These are phyloP conservation scores for Breynia disticha DNA, from an alignment of 441 rosid genomes.

Conservation along the genomic window DNA sequence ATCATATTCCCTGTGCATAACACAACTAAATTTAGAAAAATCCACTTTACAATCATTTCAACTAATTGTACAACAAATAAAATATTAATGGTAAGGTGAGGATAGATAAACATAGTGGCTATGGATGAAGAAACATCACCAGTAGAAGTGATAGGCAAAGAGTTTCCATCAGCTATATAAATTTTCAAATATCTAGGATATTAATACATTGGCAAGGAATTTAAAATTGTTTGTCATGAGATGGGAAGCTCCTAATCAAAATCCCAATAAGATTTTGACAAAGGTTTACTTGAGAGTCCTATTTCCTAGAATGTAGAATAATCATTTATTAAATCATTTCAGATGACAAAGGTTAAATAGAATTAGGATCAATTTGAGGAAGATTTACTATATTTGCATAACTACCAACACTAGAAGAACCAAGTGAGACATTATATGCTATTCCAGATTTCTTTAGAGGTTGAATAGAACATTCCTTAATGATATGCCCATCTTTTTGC, in stretches of 20 bases:
- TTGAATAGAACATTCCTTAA: not conserved
- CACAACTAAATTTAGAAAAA: not conserved
- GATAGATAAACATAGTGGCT: not conserved
- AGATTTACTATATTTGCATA: not conserved
- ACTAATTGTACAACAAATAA: not conserved
- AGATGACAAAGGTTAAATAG: not conserved
- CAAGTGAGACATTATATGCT: not conserved
- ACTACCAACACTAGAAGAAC: not conserved
- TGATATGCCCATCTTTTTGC: not conserved
- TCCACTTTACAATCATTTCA: not conserved
- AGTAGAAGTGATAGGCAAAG: not conserved
- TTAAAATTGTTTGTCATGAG: not conserved
- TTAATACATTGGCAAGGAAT: not conserved
- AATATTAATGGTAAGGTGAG: not conserved
- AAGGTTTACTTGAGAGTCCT: not conserved
- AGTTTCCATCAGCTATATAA: not conserved
- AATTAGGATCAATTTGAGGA: not conserved
- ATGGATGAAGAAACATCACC: not conserved
- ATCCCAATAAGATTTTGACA: not conserved
- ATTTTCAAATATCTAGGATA: not conserved
- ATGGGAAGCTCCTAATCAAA: not conserved
- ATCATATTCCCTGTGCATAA: not conserved
- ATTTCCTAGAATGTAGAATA: not conserved
- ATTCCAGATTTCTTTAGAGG: not conserved
- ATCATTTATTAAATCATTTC: not conserved